Evolutionary conservation across 1,139 yeast genomes (phyloP).

Genomic region (Diutina ranongensis): DNA sequence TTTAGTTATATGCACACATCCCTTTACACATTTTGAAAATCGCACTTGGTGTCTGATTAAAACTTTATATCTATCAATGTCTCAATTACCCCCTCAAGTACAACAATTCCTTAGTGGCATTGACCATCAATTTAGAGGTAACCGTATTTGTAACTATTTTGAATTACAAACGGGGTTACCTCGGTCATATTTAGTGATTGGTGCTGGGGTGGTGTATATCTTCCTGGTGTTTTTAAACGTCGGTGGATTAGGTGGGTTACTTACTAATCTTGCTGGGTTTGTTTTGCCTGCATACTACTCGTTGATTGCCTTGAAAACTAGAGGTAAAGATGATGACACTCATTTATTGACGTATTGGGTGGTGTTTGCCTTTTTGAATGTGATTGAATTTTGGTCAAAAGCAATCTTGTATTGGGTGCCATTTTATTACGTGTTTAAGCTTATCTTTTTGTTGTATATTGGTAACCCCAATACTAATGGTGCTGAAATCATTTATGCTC

Average conservation of each 20-base stretch:
- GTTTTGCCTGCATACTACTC: constrained; percentile 88
- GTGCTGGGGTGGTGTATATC: constrained; percentile 52
- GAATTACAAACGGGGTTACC: constrained; percentile 68
- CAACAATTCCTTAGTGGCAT: not conserved
- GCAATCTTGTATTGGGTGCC: constrained; percentile 92
- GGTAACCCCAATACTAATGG: constrained; percentile 86
- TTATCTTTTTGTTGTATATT: constrained; percentile 75
- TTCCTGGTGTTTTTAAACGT: constrained; percentile 74
- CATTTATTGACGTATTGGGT: constrained; percentile 93
- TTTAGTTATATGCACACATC: not conserved
- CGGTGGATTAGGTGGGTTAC: constrained; percentile 89
- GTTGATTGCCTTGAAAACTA: constrained; percentile 68
- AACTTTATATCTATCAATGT: too few species aligned
- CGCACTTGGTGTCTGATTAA: too few species aligned
- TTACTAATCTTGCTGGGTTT: constrained; percentile 87
- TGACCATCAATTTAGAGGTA: constrained; percentile 4
- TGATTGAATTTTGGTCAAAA: constrained; percentile 90
- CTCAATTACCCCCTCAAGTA: not conserved
- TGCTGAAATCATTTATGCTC: constrained; percentile 54
- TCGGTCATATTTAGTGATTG: constrained; percentile 75
- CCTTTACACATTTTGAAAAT: too few species aligned
- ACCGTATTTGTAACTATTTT: constrained; percentile 35
- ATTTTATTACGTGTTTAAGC: constrained; percentile 90
- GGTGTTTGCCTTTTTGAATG: constrained; percentile 82
- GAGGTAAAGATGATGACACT: constrained; percentile 62